These are phyloP conservation scores for Cutaneotrichosporon dermatis DNA, from an alignment of 1,284 basidiomycete genomes.

Conservation along the genomic window DNA sequence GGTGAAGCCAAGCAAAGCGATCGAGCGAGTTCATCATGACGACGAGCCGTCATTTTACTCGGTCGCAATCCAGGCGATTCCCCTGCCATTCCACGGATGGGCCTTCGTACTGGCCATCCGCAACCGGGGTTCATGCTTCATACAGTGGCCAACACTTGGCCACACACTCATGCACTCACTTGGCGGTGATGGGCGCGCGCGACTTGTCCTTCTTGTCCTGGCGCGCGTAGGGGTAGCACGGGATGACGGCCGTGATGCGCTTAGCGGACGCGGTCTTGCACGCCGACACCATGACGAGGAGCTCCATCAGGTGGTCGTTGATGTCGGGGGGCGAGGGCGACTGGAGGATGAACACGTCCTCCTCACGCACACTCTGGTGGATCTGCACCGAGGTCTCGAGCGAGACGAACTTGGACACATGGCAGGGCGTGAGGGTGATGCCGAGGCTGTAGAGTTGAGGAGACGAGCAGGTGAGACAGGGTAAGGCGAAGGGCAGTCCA, in stretches of 20 bases:
- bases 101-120: no score
- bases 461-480: background rate
- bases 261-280: slow-evolving; percentile 97
- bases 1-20: background rate
- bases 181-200: slow-evolving; percentile 94
- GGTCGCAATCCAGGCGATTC: no score
- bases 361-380: slow-evolving; percentile 89
- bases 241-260: slow-evolving; percentile 96
- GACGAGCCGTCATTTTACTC: no score
- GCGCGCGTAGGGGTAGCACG: slow-evolving; percentile 93
- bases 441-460: slow-evolving; percentile 64
- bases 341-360: slow-evolving; percentile 96
- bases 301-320: slow-evolving; percentile 54
- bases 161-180: slow-evolving; percentile 49
- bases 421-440: slow-evolving; percentile 81
- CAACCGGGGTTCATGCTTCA: no score
- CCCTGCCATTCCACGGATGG: no score
- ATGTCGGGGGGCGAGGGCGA: slow-evolving; percentile 48
- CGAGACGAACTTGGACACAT: slow-evolving; percentile 93
- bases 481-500: no score
- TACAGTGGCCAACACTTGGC: no score
- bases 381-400: slow-evolving; percentile 91
- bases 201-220: slow-evolving; percentile 99
- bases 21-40: background rate
- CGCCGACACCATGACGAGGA: slow-evolving; percentile 58